Base-by-base conservation (phyloP, 139 green algal species). In the Tetratostichococcus sp. region DNA sequence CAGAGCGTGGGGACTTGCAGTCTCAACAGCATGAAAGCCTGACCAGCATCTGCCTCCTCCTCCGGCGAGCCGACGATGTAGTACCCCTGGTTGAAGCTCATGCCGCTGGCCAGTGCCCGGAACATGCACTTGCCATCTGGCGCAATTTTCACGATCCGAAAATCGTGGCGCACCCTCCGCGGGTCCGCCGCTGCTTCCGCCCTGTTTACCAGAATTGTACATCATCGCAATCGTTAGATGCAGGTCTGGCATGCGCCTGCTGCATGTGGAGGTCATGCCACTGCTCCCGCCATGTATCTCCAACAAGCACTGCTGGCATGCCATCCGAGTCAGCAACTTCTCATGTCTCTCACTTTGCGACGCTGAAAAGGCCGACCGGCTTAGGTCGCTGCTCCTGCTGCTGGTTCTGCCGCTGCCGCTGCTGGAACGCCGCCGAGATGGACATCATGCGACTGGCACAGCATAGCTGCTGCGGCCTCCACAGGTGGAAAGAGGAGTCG, bases 91-190 rank as follows among this genome's bases (percentile, higher is more conserved):
- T 90, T 90, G 68, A 69, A 73, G 22, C 83, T 73, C 68, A 91
- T 69, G 1, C 87, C 87, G 50, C 80, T 72, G 1, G 84, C 84
- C 33, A 91, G 43, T 8, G 86, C 85, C 22, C 88, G 66, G 76
- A 93, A 93, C 83, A 93, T 87, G 77, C 88, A 93, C 57, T 83
- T 78, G 2, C 88, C 88, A 65, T 93, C 88, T 0, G 78, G 85
- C 35, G 65, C 65, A 19, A 90, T 80, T 2, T 59, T 59, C 0
- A 87, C 39, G 26, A 89, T 77, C 1, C 73, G 42, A 11, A 88
- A 35, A 16, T 70, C 35, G 67, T 57, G 32, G 26, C 35, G 32
- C n/a, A 72, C 32, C 17, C 50, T 26, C 19, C 17, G 50, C 50
- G 50, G 17, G 2, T 62, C 50, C 19, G 14, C 50, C 19, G 50